Percentiles rank a stretch among this genome's conserved stretches.
Conservation (phyloP, 176 grass and related monocot genomes). For the Cenchrus fungigraminus region DNA sequence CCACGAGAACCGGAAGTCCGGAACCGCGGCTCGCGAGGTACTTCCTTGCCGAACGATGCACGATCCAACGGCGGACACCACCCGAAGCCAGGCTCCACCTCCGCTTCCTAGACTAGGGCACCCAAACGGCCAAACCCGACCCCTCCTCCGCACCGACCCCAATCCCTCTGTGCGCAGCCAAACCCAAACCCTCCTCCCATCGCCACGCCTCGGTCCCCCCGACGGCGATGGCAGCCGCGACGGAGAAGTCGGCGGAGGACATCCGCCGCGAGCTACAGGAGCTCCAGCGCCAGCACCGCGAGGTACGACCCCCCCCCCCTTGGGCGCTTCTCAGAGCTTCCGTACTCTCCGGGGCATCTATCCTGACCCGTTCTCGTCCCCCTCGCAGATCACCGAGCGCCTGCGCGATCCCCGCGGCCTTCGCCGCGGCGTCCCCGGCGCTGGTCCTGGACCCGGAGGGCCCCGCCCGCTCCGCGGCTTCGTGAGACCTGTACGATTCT, state of each 20-base stretch:
- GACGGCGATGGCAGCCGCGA: constrained; percentile 51
- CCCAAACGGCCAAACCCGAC: constrained; percentile 37
- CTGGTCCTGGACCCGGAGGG: constrained; percentile 27
- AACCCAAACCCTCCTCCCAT: constrained; percentile 23
- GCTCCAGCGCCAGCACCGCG: constrained; percentile 94
- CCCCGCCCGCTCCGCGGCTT: constrained; percentile 68
- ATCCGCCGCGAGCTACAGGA: constrained; percentile 94
- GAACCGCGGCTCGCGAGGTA: not conserved
- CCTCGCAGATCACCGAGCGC: constrained; percentile 80
- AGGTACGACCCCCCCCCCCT: constrained; percentile 40
- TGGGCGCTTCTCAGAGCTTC: not conserved
- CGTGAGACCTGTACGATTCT: constrained; percentile 62
- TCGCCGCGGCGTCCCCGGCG: constrained; percentile 52
- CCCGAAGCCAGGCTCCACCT: not conserved
- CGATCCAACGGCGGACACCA: constrained; percentile 34
- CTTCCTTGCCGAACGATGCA: not conserved
- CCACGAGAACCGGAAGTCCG: not conserved
- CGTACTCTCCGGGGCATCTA: not conserved
- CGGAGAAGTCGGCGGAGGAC: constrained; percentile 89
- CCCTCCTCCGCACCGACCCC: not conserved
- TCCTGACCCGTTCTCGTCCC: constrained; percentile 28
- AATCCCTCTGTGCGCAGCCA: constrained; percentile 27
- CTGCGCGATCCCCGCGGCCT: constrained; percentile 86
- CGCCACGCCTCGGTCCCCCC: not conserved
- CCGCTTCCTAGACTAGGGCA: constrained; percentile 21